A percentile compares a stretch with the other conserved stretches of the same genome.
phyloP scores from a whole-genome alignment of 202 grass and related monocot species.

The Alloteropsis angusta region DNA sequence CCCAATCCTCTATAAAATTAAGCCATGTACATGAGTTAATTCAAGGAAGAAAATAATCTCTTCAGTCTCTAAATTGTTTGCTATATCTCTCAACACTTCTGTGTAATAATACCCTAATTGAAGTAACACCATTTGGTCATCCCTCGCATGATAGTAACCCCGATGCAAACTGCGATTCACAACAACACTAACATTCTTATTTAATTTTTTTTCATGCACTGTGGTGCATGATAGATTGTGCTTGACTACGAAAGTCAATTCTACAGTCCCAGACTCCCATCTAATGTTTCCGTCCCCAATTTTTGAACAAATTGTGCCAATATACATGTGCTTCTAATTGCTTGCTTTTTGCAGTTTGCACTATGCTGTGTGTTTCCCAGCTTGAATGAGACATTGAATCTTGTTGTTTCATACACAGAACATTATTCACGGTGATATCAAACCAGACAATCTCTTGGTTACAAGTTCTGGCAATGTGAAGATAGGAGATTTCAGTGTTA shows the following conservation, averaged over 20 bases:
- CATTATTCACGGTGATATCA: conserved; percentile 86
- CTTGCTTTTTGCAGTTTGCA: conserved; percentile 16
- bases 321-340: background rate
- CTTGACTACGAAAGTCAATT: background rate
- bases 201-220: no score
- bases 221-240: background rate
- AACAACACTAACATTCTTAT: background rate
- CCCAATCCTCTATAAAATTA: background rate
- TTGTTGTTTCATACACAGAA: conserved; percentile 38
- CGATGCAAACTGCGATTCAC: background rate
- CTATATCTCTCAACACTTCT: background rate
- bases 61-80: background rate
- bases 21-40: background rate
- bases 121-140: background rate
- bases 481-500: conserved; percentile 95
- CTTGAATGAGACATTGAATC: background rate
- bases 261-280: background rate
- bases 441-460: conserved; percentile 87
- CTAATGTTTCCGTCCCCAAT: no score
- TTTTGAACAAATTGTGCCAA: background rate
- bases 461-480: conserved; percentile 62
- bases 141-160: background rate
- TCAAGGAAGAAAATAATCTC: background rate
- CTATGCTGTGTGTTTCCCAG: conserved; percentile 1
- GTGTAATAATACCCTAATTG: background rate